Evolutionary conservation across 768 basidiomycete species (phyloP).

Genomic region (Tephrocybe sp.): DNA sequence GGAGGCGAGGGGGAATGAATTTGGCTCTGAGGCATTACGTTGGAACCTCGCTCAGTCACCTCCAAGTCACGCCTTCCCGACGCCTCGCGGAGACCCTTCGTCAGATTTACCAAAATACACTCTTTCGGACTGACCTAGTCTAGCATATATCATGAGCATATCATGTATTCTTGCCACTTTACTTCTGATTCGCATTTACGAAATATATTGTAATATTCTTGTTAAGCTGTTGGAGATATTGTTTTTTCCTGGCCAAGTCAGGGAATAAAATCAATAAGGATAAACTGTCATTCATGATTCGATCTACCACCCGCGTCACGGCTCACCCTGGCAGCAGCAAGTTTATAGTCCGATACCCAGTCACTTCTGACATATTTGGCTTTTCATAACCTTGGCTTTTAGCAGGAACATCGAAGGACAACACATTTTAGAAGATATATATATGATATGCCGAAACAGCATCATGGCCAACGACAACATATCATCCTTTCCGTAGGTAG

Average conservation of each 20-base stretch:
- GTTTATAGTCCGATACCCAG: no score
- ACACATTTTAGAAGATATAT: conserved; percentile 12
- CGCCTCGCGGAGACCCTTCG: background rate
- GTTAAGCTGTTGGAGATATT: no score
- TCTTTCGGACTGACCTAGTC: conserved; percentile 8
- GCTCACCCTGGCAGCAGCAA: no score
- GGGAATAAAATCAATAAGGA: no score
- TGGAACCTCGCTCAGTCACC: conserved; percentile 11
- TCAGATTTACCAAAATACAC: conserved; percentile 17
- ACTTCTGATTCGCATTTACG: no score
- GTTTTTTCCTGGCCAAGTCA: no score
- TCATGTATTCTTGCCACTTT: no score
- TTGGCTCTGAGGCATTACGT: conserved; percentile 11
- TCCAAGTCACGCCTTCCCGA: conserved; percentile 2
- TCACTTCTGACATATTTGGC: no score
- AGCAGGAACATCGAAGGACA: background rate
- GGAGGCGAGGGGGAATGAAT: background rate
- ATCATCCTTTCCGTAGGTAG: conserved; percentile 60
- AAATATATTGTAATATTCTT: no score
- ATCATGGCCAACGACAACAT: conserved; percentile 68
- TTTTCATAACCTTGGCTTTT: background rate
- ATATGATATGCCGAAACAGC: conserved; percentile 58
- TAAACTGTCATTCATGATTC: no score
- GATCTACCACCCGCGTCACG: no score
- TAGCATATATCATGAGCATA: no score